These are phyloP conservation scores for Coffea humblotiana DNA, from an alignment of 305 asterid genomes.

Conservation along the genomic window DNA sequence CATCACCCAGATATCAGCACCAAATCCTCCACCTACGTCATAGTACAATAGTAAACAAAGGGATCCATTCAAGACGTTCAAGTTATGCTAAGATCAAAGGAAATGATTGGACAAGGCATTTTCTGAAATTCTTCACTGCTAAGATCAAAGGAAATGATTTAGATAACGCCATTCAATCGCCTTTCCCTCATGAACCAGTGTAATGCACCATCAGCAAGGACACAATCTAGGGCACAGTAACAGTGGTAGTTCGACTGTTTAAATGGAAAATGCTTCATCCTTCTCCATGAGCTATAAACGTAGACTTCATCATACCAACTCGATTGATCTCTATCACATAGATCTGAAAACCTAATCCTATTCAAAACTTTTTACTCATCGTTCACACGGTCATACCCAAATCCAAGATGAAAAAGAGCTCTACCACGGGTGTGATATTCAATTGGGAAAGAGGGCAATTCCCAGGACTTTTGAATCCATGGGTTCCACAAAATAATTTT, in stretches of 20 bases:
- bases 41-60: not conserved
- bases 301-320: too few relatives aligned
- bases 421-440: too few relatives aligned
- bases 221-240: not conserved
- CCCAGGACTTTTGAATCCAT: too few relatives aligned
- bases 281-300: not conserved
- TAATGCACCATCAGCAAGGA: not conserved
- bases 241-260: not conserved
- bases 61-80: not conserved
- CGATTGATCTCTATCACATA: too few relatives aligned
- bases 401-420: too few relatives aligned
- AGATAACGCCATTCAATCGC: not conserved
- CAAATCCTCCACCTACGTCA: not conserved
- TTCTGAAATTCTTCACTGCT: not conserved
- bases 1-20: not conserved
- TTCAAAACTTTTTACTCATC: too few relatives aligned
- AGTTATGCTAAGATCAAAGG: not conserved
- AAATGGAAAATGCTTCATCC: not conserved
- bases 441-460: too few relatives aligned
- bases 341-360: too few relatives aligned
- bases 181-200: constrained; percentile 3
- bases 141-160: constrained; percentile 10
- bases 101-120: not conserved
- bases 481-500: too few relatives aligned
- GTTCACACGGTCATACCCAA: too few relatives aligned